phyloP scores from a whole-genome alignment of 148 eudicot species.

The Pouteria glomerata region DNA sequence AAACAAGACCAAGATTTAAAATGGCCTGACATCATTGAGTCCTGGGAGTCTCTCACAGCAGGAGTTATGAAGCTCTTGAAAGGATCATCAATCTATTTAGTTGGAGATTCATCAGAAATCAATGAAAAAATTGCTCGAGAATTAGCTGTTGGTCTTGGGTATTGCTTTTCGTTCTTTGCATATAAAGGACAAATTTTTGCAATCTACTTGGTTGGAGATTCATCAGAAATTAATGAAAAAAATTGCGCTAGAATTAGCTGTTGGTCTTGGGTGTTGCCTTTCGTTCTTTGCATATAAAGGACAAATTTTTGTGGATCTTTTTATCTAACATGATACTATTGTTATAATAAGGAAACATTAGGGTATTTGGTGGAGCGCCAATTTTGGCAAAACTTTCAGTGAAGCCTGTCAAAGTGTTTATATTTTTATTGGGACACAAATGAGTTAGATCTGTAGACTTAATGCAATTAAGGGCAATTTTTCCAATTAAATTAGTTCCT shows the following conservation, averaged over 20 bases:
- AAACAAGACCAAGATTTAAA: conserved; percentile 80
- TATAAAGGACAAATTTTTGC: no score
- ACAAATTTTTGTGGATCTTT: not conserved
- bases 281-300: not conserved
- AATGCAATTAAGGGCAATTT: no score
- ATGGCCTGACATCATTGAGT: conserved; percentile 89
- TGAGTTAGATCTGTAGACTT: no score
- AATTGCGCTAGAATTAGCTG: conserved; percentile 76
- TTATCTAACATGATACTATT: not conserved
- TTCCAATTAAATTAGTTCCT: no score
- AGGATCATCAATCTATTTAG: conserved; percentile 76
- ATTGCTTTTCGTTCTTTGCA: conserved; percentile 16
- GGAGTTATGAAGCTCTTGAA: conserved; percentile 73
- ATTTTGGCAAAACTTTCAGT: no score
- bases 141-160: conserved; percentile 86
- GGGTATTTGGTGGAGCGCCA: no score
- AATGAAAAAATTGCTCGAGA: conserved; percentile 74
- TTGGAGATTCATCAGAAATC: conserved; percentile 80
- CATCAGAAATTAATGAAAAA: conserved; percentile 70
- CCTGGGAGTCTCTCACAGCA: conserved; percentile 81
- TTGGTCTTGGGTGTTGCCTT: conserved; percentile 63
- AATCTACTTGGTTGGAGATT: conserved; percentile 77
- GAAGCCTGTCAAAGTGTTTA: no score
- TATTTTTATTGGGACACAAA: no score
- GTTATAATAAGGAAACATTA: no score